Conservation (phyloP, 2,329 filamentous ascomycete species). For the Talaromyces sp. region DNA sequence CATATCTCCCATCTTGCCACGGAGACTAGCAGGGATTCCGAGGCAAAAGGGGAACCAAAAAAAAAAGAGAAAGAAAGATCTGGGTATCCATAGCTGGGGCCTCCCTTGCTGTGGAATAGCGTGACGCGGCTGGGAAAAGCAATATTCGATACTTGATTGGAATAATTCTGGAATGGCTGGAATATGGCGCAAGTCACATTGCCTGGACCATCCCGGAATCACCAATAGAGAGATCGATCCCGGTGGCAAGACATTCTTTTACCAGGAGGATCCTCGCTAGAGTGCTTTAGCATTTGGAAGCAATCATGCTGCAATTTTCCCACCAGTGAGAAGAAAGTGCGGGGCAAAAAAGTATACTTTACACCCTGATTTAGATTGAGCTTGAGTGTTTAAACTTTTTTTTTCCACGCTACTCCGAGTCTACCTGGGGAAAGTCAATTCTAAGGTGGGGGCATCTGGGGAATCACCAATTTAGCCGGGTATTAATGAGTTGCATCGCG, state of each 20-base stretch:
- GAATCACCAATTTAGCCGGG: too few relatives aligned
- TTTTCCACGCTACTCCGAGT: slow-evolving; percentile 2
- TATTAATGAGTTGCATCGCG: too few relatives aligned
- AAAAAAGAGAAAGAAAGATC: slow-evolving; percentile 7
- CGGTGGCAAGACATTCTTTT: neutral
- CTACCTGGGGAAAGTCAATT: neutral
- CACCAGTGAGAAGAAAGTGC: slow-evolving; percentile 17
- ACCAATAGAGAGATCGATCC: neutral
- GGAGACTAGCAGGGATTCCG: slow-evolving; percentile 11
- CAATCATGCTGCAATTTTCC: slow-evolving; percentile 8
- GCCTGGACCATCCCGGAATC: neutral
- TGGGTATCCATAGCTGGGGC: neutral
- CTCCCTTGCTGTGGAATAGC: neutral
- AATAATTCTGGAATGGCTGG: neutral
- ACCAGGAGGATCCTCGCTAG: neutral
- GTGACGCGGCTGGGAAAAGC: neutral
- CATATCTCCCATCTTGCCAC: slow-evolving; percentile 17
- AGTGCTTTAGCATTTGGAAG: neutral
- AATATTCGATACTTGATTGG: slow-evolving; percentile 10
- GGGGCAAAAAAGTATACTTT: slow-evolving; percentile 1
- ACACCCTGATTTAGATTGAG: neutral
- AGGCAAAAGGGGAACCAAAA: slow-evolving; percentile 17
- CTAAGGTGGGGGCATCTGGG: too few relatives aligned
- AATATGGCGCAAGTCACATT: slow-evolving; percentile 17
- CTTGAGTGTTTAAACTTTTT: neutral